Percentiles rank a stretch among this genome's conserved stretches.
phyloP scores from a whole-genome alignment of 768 basidiomycete species.

The Fomitopsis pulvina region DNA sequence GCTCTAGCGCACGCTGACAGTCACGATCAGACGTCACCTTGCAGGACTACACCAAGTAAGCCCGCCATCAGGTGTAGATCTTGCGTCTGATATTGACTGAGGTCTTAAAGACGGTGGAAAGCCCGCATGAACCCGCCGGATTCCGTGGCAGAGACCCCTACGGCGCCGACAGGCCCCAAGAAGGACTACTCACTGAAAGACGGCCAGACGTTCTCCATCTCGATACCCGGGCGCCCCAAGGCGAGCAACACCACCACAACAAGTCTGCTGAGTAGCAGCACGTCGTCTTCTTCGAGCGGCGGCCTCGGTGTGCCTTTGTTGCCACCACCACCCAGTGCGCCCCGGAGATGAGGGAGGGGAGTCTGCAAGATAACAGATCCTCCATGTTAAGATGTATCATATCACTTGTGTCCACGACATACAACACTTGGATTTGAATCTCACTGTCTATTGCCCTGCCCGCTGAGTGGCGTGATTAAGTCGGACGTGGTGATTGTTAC shows the following conservation, averaged over 20 bases:
- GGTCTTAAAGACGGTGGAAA: slow-evolving; percentile 45
- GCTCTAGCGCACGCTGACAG: slow-evolving; percentile 5
- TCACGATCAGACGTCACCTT: slow-evolving; percentile 62
- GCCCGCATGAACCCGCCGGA: slow-evolving; percentile 52
- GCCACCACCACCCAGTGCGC: slow-evolving; percentile 76
- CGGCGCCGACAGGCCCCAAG: slow-evolving; percentile 75
- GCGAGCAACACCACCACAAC: slow-evolving; percentile 26
- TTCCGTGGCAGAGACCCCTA: slow-evolving; percentile 36
- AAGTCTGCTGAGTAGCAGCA: slow-evolving; percentile 21
- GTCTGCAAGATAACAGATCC: background rate
- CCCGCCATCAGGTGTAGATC: background rate
- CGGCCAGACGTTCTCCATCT: slow-evolving; percentile 90
- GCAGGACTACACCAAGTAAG: slow-evolving; percentile 80
- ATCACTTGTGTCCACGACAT: background rate
- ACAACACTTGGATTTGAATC: no score
- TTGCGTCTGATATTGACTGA: background rate
- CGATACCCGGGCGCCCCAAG: slow-evolving; percentile 75
- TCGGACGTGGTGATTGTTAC: no score
- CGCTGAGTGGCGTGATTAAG: no score
- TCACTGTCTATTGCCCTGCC: no score
- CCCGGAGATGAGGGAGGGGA: slow-evolving; percentile 34
- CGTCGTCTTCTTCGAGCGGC: slow-evolving; percentile 10
- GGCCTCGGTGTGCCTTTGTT: slow-evolving; percentile 55
- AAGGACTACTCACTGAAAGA: slow-evolving; percentile 93
- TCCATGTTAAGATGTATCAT: background rate